Percentiles rank a stretch among this genome's conserved stretches.
phyloP scores from a whole-genome alignment of 306 rosid species.

The Macrotyloma uniflorum region DNA sequence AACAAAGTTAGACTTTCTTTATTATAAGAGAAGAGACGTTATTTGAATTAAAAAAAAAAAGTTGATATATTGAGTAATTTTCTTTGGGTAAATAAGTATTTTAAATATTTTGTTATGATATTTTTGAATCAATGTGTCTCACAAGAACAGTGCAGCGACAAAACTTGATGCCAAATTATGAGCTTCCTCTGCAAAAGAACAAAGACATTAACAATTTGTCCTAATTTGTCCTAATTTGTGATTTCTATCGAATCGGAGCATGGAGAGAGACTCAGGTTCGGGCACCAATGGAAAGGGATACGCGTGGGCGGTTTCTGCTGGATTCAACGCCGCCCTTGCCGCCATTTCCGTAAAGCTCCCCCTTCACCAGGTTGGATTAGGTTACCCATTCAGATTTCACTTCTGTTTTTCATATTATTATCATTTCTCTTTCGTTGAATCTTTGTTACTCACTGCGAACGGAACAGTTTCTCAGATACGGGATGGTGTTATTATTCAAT shows the following conservation, averaged over 20 bases:
- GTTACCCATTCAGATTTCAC: background rate
- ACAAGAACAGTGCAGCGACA: background rate
- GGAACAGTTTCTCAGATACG: constrained; percentile 64
- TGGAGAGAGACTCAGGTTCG: constrained; percentile 9
- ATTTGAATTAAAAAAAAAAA: no score
- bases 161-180: background rate
- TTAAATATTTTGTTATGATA: background rate
- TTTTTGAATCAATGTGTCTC: background rate
- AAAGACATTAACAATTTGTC: no score
- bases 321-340: constrained; percentile 48
- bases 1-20: background rate
- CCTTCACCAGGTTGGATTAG: constrained; percentile 24
- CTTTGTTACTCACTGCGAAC: background rate
- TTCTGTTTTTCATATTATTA: background rate
- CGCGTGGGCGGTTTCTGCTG: constrained; percentile 46
- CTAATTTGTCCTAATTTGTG: background rate
- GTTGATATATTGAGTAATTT: background rate
- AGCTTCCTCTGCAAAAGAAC: background rate
- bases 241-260: background rate
- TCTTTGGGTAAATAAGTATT: background rate
- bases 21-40: no score
- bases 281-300: constrained; percentile 12
- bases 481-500: constrained; percentile 63
- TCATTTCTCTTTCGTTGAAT: background rate
- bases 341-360: constrained; percentile 42